Conservation (phyloP, 108 stramenopile species). For the Epipyxis sp. region DNA sequence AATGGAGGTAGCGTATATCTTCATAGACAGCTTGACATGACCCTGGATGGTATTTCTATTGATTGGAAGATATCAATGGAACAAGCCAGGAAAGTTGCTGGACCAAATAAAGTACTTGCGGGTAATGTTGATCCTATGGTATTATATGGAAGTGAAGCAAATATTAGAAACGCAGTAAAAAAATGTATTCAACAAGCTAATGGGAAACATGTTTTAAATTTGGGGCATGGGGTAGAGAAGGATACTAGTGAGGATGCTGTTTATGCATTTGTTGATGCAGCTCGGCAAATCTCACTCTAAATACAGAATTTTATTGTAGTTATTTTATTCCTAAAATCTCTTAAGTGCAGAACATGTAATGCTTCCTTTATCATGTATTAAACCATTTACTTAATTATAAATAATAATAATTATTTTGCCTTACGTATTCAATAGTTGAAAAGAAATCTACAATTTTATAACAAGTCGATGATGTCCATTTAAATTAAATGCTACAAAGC, state of each 20-base stretch:
- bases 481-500: no score
- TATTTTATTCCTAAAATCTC: no score
- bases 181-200: slow-evolving; percentile 88
- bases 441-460: no score
- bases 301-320: no score
- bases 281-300: neutral
- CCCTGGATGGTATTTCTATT: slow-evolving; percentile 12
- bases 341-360: no score
- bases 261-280: slow-evolving; percentile 82
- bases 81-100: slow-evolving; percentile 72
- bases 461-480: no score
- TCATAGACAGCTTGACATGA: slow-evolving; percentile 82
- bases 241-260: slow-evolving; percentile 90
- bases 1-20: slow-evolving; percentile 88
- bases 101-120: slow-evolving; percentile 67
- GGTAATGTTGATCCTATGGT: slow-evolving; percentile 91
- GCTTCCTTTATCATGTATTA: no score
- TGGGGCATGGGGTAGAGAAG: slow-evolving; percentile 97
- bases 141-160: slow-evolving; percentile 78
- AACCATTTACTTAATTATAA: no score
- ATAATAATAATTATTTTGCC: no score
- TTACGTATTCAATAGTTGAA: no score
- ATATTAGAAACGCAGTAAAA: slow-evolving; percentile 74
- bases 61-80: slow-evolving; percentile 56
- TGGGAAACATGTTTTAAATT: slow-evolving; percentile 88